These are phyloP conservation scores for Scolecobasidium constrictum DNA, from an alignment of 2,329 filamentous ascomycete species.

Conservation along the genomic window DNA sequence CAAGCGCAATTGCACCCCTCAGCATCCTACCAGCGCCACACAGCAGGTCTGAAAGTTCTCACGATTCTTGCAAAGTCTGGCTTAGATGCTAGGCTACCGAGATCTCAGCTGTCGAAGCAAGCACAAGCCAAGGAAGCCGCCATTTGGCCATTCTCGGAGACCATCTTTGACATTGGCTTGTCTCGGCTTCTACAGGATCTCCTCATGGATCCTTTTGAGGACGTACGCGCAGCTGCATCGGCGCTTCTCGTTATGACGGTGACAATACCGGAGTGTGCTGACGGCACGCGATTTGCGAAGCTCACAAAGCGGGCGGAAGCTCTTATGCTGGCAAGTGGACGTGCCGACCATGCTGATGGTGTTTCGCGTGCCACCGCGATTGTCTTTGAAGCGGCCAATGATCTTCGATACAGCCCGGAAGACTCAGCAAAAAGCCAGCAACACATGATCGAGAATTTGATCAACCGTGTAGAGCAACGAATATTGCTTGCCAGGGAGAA, in stretches of 20 bases:
- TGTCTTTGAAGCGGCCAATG: constrained; percentile 35
- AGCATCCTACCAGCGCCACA: constrained; percentile 82
- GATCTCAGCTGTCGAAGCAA: constrained; percentile 31
- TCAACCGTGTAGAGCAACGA: constrained; percentile 54
- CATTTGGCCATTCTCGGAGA: constrained; percentile 38
- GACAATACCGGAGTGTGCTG: background rate
- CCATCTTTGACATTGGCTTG: constrained; percentile 33
- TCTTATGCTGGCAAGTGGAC: constrained; percentile 58
- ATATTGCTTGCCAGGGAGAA: constrained; percentile 52
- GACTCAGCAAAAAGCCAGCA: background rate
- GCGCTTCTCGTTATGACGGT: constrained; percentile 25
- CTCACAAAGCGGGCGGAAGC: constrained; percentile 31
- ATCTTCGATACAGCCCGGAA: background rate
- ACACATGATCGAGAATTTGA: constrained; percentile 45
- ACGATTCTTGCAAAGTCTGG: constrained; percentile 57
- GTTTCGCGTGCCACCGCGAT: constrained; percentile 68
- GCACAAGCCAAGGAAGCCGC: constrained; percentile 32
- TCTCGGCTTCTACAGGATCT: constrained; percentile 63
- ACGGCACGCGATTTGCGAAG: background rate
- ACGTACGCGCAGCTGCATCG: constrained; percentile 55
- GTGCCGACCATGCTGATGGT: constrained; percentile 88
- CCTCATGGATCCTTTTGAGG: constrained; percentile 82
- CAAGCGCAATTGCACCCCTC: constrained; percentile 61
- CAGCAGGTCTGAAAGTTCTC: constrained; percentile 65
- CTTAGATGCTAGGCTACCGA: constrained; percentile 41